Base-by-base conservation (phyloP, 495 filamentous ascomycete genomes). In the Talaromyces wortmannii region DNA sequence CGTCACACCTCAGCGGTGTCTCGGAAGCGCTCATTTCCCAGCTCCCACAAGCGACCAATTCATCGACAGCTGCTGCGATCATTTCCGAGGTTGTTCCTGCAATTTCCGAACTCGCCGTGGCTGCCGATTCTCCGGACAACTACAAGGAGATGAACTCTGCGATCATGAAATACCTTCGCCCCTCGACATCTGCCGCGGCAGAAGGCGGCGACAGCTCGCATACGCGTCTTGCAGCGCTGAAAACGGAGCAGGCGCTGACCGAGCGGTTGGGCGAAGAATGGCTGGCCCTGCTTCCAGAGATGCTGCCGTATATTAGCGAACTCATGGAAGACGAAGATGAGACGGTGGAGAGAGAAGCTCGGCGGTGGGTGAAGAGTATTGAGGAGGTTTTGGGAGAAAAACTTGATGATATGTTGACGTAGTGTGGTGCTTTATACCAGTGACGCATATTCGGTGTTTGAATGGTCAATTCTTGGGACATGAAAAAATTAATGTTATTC, bases 301-400 rank as follows among this genome's bases (percentile, higher is more conserved):
- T 96, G 84, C 73, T 97, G 60, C 94, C 94, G 32, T 88, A 89
- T 53, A 94, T 98, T 50, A 92, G 87, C 57, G 94, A 98, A 70
- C 63, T 95, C 58, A 87, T 94, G 75, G 95, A 98, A 68, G 94
- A 98, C 67, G 94, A 96, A 59, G 90, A 97, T 59, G 92, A 97
- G 70, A 75, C 68, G 23, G 92, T 98, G 42, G 94, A 97, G 77
- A 74, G 83, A 60, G 92, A 96, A 74, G 89, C 89, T 7, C 77
- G 87, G 64, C 79, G 83, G 54, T 94, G 92, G 90, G 89, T 96
- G 57, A 83, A 85, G 69, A 80, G 78, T 68, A 92, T 98, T 61
- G 94, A 97, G 70, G 80, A 78, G 50, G 85, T 92, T 31, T 69
- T 97, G 46, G 94, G 94, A 7, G 90, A 95, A 76, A 87, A 83